These are phyloP conservation scores for Tetrahymena malaccensis DNA, from an alignment of 73 alveolate genomes.

Conservation along the genomic window DNA sequence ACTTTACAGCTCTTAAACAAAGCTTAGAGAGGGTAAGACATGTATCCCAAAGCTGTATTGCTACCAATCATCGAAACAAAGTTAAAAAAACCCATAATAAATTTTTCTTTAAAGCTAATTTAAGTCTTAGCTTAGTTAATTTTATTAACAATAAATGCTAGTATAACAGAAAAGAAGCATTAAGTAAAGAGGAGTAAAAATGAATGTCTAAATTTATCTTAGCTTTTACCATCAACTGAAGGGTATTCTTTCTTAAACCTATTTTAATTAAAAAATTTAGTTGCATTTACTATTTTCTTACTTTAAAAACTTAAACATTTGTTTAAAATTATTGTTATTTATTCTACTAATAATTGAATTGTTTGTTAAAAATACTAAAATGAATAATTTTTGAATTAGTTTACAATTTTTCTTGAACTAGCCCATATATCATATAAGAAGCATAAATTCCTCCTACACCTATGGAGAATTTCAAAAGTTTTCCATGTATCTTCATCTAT, in stretches of 20 bases:
- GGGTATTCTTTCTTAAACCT: constrained; percentile 24
- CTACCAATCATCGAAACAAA: constrained; percentile 16
- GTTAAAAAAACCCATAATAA: constrained; percentile 12
- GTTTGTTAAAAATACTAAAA: not conserved
- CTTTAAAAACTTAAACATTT: no score
- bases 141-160: not conserved
- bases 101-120: not conserved
- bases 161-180: not conserved
- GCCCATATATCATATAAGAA: not conserved
- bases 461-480: not conserved
- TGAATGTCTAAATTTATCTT: constrained; percentile 9
- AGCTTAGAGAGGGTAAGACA: constrained; percentile 39
- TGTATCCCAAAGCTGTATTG: constrained; percentile 13
- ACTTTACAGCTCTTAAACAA: constrained; percentile 33
- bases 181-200: not conserved
- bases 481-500: not conserved
- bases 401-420: not conserved
- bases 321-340: not conserved
- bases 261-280: not conserved
- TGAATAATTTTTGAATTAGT: not conserved
- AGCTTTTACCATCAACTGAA: constrained; percentile 1
- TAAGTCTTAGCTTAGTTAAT: not conserved
- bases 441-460: not conserved
- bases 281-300: not conserved
- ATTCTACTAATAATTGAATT: not conserved